Evolutionary conservation across 306 rosid species (phyloP).

Genomic region (Hippophae tibetana): DNA sequence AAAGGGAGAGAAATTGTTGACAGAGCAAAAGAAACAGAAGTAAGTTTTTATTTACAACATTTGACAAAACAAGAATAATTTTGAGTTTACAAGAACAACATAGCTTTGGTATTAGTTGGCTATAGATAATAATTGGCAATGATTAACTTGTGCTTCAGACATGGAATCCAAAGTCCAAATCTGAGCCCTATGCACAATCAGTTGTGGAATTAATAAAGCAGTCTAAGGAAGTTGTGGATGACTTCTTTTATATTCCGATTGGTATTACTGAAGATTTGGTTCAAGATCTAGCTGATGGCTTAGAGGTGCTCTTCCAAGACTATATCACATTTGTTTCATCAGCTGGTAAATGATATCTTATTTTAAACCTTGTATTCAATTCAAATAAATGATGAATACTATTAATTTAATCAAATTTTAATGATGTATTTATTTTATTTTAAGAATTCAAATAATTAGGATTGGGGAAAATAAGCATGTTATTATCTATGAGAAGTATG

Average conservation of each 20-base stretch:
- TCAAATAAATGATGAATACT: too few relatives aligned
- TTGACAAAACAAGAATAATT: not conserved
- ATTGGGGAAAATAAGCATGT: too few relatives aligned
- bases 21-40: slow-evolving; percentile 77
- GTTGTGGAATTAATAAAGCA: slow-evolving; percentile 52
- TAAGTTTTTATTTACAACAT: slow-evolving; percentile 21
- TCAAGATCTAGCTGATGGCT: slow-evolving; percentile 60
- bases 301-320: slow-evolving; percentile 52
- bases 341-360: slow-evolving; percentile 43
- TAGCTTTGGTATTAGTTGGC: too few relatives aligned
- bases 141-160: slow-evolving; percentile 33
- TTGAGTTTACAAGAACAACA: not conserved
- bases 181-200: slow-evolving; percentile 70
- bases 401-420: too few relatives aligned
- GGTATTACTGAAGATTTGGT: slow-evolving; percentile 67
- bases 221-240: slow-evolving; percentile 49
- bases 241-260: slow-evolving; percentile 67
- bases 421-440: too few relatives aligned
- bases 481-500: too few relatives aligned
- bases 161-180: slow-evolving; percentile 94
- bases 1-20: slow-evolving; percentile 41
- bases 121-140: not conserved
- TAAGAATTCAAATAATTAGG: too few relatives aligned
- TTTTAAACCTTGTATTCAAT: too few relatives aligned
- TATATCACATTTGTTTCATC: slow-evolving; percentile 66